Base-by-base conservation (phyloP, 768 basidiomycete genomes). In the Paxillus rubicundulus region DNA sequence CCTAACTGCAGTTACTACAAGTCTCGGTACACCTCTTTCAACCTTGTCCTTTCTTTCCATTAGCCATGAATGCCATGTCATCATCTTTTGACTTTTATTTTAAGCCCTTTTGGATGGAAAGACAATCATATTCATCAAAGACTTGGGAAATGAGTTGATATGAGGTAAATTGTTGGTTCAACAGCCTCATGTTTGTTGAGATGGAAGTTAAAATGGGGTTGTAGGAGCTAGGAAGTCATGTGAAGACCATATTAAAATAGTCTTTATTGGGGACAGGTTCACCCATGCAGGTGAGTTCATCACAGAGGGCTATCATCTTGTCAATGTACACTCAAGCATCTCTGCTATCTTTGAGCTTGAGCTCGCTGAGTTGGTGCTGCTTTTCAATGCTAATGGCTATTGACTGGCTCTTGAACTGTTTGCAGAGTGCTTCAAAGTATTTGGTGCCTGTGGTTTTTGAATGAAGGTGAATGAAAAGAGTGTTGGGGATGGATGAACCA, bases 201-300 rank as follows among this genome's bases (percentile, higher is more conserved):
- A 34, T 52, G 48, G 17, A 70, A 2, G 67, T 61, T 14, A 57
- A 61, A 28, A 74, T 46, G 18, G 69, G 44, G 47, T 70, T 66
- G 51, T 70, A 75, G 17, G 65, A 69, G 8, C 43, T 16, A 14
- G 73, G 73, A 14, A 76, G 64, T n/a, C n/a, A n/a, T n/a, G n/a
- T n/a, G n/a, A n/a, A n/a, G n/a, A n/a, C n/a, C n/a, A n/a, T n/a
- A n/a, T 61, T 58, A 21, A 62, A 61, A 52, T 69, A 69, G 45
- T 72, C 67, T 9, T 66, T 62, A 16, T 73, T 65, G 2, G 59
- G n/a, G 9, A 67, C 63, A 17, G 62, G 45, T 3, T 63, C 55
- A 12, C 70, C 72, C 63, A 72, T 68, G 2, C 66, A 62, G 0
- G 70, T 63, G 13, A 76, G 65, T 32, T 72, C 61, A 44, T 74